Conservation (phyloP, 257 asterid species). For the Plantago ovata region DNA sequence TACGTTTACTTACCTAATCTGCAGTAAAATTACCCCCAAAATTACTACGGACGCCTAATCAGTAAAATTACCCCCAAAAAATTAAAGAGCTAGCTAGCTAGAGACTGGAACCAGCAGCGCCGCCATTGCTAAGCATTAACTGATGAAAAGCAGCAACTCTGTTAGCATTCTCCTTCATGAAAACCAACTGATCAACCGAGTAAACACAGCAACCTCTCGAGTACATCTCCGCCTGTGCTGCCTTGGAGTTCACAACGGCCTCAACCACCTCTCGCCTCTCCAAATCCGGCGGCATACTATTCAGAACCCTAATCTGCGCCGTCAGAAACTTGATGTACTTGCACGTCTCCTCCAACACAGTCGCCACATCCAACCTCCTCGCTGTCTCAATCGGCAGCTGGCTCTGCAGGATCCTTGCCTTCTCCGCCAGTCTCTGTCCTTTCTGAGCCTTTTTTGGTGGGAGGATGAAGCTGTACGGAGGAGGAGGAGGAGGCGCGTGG, state of each 20-base stretch:
- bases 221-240: conserved; percentile 48
- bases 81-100: too few species aligned
- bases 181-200: conserved; percentile 53
- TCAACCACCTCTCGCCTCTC: conserved; percentile 66
- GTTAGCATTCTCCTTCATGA: too few species aligned
- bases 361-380: conserved; percentile 64
- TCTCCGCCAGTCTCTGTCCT: conserved; percentile 46
- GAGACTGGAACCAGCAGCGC: too few species aligned
- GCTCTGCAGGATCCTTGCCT: conserved; percentile 41
- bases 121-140: too few species aligned
- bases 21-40: too few species aligned
- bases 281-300: conserved; percentile 58
- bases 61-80: too few species aligned
- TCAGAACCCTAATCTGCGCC: conserved; percentile 64
- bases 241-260: conserved; percentile 58
- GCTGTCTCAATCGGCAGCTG: conserved; percentile 58
- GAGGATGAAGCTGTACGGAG: too few species aligned
- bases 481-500: conserved; percentile 35
- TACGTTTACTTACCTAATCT: too few species aligned
- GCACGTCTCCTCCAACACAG: conserved; percentile 68
- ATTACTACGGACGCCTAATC: too few species aligned
- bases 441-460: conserved; percentile 8
- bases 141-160: too few species aligned
- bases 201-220: conserved; percentile 60
- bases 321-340: conserved; percentile 70